Conservation (phyloP, 306 rosid genomes). For the Biancaea sappan region DNA sequence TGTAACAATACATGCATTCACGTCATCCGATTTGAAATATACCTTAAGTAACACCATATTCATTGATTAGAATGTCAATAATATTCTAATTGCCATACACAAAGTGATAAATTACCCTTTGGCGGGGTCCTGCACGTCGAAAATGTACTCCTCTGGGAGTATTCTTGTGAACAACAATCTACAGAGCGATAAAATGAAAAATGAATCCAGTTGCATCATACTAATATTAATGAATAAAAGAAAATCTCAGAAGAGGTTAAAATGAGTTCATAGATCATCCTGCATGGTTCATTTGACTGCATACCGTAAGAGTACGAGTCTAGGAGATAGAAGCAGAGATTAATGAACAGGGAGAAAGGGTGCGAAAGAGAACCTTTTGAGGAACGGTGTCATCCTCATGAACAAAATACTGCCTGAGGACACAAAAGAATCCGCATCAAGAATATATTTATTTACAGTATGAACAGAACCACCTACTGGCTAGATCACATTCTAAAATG, state of each 20-base stretch:
- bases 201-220: constrained; percentile 24
- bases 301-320: too few species aligned
- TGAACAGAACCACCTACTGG: neutral
- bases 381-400: constrained; percentile 81
- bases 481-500: constrained; percentile 20
- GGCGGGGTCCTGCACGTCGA: constrained; percentile 97
- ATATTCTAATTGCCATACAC: neutral
- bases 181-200: constrained; percentile 21
- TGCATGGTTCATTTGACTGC: too few species aligned
- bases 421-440: neutral
- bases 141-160: constrained; percentile 88
- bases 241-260: neutral
- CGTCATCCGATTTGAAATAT: constrained; percentile 78
- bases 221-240: neutral
- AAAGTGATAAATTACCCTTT: constrained; percentile 52
- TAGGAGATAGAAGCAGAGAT: neutral
- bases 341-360: constrained; percentile 20
- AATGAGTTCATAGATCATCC: constrained; percentile 4
- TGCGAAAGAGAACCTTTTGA: constrained; percentile 55
- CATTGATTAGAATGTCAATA: constrained; percentile 12
- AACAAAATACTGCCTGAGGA: constrained; percentile 88
- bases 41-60: constrained; percentile 48
- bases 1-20: constrained; percentile 88
- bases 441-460: neutral
- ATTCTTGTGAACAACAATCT: constrained; percentile 84